Evolutionary conservation across 2,329 filamentous ascomycete species (phyloP), one percentile per base, ranked within the genome.

Genomic region (Diaporthe citrichinensis): DNA sequence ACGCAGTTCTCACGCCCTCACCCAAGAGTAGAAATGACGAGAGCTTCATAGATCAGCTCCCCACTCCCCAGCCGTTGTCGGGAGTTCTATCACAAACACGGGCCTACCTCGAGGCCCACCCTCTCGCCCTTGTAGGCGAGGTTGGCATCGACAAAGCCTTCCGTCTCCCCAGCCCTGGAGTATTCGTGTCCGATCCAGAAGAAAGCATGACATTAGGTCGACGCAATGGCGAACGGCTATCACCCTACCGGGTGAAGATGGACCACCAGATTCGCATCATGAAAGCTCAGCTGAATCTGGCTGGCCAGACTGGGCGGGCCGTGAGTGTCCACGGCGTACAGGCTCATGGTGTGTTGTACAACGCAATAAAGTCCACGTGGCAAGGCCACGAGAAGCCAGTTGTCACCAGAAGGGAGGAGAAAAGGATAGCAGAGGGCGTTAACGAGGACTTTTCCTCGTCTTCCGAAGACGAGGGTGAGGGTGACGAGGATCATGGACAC

Each of bases 71-170:
- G 3, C 87, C 92, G 0, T 86, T 95, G 28, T 92, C 89, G 0
- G 77, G 84, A 12, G 92, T 93, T 78, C 81, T 94, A 5, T 78
- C 83, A 1, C 86, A 92, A 77, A 93, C 92, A 0, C 87, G 88
- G 14, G 77, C 79, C 5, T 87, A 90, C 34, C 87, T 96, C 1
- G 80, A 86, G 23, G 83, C 85, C 3, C 88, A 92, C 71, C 93
- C 92, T 3, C 80, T 88, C 7, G 93, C 94, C 2, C 87, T 96
- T 1, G 87, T 97, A 2, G 94, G 94, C 25, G 94, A 97, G 83
- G 89, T 96, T 39, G 94, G 94, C 1, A 83, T 97, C 23, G 94
- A 97, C 83, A 94, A 93, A 79, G 90, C 90, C 14, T 96, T 96
- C 80, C 92, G 94, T 17, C 89, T 97, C 31, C 94, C 94, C 0